Evolutionary conservation across 192 early-diverging fungal genomes (phyloP), one percentile per base, ranked within the genome.

Genomic region (Backusella australiensis): DNA sequence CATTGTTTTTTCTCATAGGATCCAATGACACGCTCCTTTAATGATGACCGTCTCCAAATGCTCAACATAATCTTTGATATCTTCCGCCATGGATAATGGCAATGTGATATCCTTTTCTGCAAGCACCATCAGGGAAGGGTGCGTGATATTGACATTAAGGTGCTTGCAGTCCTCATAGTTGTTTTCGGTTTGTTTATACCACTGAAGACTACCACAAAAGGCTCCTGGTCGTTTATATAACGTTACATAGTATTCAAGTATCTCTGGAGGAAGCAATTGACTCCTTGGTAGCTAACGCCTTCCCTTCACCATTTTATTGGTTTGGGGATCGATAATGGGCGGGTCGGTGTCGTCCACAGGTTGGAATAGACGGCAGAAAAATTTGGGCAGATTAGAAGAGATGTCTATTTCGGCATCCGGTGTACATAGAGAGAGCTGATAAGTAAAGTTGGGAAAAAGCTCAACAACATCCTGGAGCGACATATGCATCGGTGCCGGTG

Each of bases 151-250:
- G 0, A 29, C 3, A 14, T 63, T 11, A 11, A 63, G 26, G 11
- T 63, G 73, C 59, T 77, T 73, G 44, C 75, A 73, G 8, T 74
- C 71, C 65, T 81, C 68, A 74, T 68, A 81, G 15, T 74, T 81
- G 34, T 73, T 75, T 46, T 74, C 41, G 5, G 75, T 69, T 17
- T 76, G 77, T 23, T 80, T 78, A 76, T 91, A 91, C 49, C 80
- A 90, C 77, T 90, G 86, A 52, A 88, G 71, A 6, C 75, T 76
- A 0, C 90, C 89, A 36, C 89, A 85, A 53, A 63, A 23, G 12
- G 87, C 82, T 3, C 86, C 83, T 29, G 71, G 69, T 5, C 70
- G 36, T 12, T 80, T 34, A 46, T 76, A 89, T 19, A 75, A 17
- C 0, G 82, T 67, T 32, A 83, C 76, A 74, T 91, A 91, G 44